A percentile compares a stretch with the other conserved stretches of the same genome.
These are phyloP conservation scores for Saraca asoca DNA, from an alignment of 331 rosid species.

Conservation along the genomic window DNA sequence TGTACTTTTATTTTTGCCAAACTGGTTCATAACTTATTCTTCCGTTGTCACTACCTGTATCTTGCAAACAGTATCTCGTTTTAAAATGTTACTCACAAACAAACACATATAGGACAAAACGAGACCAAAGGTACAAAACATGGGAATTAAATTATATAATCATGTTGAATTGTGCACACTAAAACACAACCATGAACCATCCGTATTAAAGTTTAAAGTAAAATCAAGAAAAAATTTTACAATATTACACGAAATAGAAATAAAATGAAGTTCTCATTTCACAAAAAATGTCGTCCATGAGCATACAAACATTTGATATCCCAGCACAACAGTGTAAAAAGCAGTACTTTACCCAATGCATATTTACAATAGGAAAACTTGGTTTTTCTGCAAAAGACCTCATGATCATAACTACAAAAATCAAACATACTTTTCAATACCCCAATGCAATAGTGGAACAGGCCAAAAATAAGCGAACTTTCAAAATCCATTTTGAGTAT, in stretches of 20 bases:
- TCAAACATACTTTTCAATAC: too few relatives aligned
- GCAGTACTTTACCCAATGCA: too few relatives aligned
- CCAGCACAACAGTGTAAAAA: too few relatives aligned
- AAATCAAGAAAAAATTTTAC: constrained; percentile 4
- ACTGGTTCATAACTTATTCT: constrained; percentile 43
- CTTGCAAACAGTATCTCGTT: constrained; percentile 36
- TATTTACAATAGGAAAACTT: too few relatives aligned
- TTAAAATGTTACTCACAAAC: constrained; percentile 17
- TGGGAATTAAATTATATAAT: neutral
- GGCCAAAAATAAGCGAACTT: too few relatives aligned
- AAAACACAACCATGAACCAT: constrained; percentile 14
- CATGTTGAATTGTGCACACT: constrained; percentile 19
- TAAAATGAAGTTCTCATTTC: too few relatives aligned
- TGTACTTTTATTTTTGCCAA: constrained; percentile 29
- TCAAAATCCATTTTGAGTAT: too few relatives aligned
- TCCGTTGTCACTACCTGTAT: constrained; percentile 1
- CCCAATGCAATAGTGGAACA: too few relatives aligned
- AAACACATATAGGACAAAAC: neutral
- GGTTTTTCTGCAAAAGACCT: too few relatives aligned
- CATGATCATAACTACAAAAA: too few relatives aligned
- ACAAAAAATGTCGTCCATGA: too few relatives aligned
- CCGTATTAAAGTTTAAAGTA: neutral
- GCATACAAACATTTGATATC: too few relatives aligned
- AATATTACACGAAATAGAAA: neutral
- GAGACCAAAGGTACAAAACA: neutral